Base-by-base conservation (phyloP, 108 stramenopile species). In the Phaeodactylum tricornutum region DNA sequence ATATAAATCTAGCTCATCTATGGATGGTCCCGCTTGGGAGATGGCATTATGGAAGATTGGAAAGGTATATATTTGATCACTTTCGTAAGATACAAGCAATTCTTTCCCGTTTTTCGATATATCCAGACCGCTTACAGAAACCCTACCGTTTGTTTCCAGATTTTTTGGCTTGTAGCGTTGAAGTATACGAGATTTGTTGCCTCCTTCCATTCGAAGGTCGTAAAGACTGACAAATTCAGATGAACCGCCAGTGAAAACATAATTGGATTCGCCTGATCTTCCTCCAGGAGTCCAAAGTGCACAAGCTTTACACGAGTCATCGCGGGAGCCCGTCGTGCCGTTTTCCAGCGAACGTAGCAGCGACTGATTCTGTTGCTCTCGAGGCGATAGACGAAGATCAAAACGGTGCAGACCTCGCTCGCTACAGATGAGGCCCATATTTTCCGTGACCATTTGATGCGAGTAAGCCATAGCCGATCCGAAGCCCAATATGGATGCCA, bases 51-150 rank as follows among this genome's bases (percentile, higher is more conserved):
- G 76, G 50, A 82, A 79, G 12, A 81, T 39, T 9, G 86, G 86
- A 43, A 89, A 89, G 4, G 83, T 73, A 47, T 89, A 88, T 15
- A 81, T 67, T 55, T 89, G 87, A 72, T 89, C 87, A 43, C 58
- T 74, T 46, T 89, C 83, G 43, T 84, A 89, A 7, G 75, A 77
- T 9, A 84, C 78, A 51, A 89, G 49, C 9, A 89, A 53, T 32
- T 84, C 83, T 22, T 66, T 43, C 35, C 61, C 55, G 43, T 89
- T 73, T 20, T 54, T 69, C 3, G 82, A 84, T 22, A 88, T 17
- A 43, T 84, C 81, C 43, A 88, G 54, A 12, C 87, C 82, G 53
- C 80, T 81, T 15, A 88, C 77, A 27, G 82, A 75, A 38, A 88
- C 79, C 2, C 55, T 33, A 9, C 27, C 43, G 15, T 61, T 54